Evolutionary conservation across 495 filamentous ascomycete species (phyloP).

Genomic region (Penicillium waksmanii): DNA sequence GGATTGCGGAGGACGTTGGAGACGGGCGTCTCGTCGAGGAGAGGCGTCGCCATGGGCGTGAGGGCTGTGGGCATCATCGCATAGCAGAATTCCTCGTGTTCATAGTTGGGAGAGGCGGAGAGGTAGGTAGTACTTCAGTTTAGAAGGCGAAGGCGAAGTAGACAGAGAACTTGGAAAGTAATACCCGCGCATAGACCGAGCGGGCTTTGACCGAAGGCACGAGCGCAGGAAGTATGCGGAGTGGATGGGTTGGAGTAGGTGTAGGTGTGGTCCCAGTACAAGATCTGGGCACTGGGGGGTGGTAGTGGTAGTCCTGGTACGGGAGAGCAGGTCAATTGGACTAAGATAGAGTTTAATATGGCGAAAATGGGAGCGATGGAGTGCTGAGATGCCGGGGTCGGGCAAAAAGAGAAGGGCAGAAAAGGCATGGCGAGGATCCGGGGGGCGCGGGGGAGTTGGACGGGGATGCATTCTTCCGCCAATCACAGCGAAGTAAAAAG

Average conservation of each 20-base stretch:
- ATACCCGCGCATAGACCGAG: constrained; percentile 13
- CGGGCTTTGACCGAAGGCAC: constrained; percentile 14
- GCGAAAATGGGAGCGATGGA: neutral
- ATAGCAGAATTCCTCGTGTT: constrained; percentile 32
- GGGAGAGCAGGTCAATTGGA: neutral
- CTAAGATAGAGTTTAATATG: constrained; percentile 19
- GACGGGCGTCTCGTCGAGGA: constrained; percentile 29
- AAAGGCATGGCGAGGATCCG: constrained; percentile 17
- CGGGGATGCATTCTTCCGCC: constrained; percentile 43
- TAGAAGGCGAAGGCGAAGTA: neutral
- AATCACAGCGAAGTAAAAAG: constrained; percentile 27
- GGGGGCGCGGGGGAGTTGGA: constrained; percentile 28
- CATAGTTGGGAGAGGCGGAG: constrained; percentile 28
- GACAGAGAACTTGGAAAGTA: constrained; percentile 1
- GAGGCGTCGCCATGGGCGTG: constrained; percentile 43
- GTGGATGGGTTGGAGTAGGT: neutral
- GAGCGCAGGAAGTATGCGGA: neutral
- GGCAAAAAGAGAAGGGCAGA: constrained; percentile 11
- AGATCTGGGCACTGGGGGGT: neutral
- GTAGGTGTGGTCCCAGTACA: neutral
- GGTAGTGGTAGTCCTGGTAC: too few relatives aligned
- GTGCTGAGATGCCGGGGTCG: neutral
- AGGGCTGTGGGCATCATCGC: constrained; percentile 49
- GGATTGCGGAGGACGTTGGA: constrained; percentile 8
- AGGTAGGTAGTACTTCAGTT: neutral